phyloP scores from a whole-genome alignment of 179 eudicot species.

The Camellia oleifera region DNA sequence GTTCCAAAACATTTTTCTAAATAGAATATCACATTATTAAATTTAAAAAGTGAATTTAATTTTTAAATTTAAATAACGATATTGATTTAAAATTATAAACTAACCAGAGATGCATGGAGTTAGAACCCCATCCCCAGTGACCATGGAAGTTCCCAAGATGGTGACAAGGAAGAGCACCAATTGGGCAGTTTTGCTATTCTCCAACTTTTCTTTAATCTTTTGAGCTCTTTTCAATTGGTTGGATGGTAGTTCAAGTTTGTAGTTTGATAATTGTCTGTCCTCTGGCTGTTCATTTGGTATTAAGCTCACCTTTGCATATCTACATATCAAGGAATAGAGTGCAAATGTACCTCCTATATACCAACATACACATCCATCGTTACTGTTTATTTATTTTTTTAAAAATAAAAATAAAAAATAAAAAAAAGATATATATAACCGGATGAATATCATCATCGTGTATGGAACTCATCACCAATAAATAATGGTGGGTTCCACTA shows the following conservation, averaged over 20 bases:
- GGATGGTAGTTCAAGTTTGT: slow-evolving; percentile 27
- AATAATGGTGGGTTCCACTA: too few species aligned
- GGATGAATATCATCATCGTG: too few species aligned
- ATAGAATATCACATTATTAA: too few species aligned
- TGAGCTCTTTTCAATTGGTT: slow-evolving; percentile 33
- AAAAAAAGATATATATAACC: too few species aligned
- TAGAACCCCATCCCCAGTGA: slow-evolving; percentile 58
- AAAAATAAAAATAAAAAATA: too few species aligned
- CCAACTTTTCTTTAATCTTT: slow-evolving; percentile 33
- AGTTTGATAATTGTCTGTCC: slow-evolving; percentile 44
- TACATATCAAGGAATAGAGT: slow-evolving; percentile 50
- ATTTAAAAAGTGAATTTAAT: too few species aligned
- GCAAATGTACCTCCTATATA: slow-evolving; percentile 61
- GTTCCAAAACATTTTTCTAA: too few species aligned
- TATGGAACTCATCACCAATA: too few species aligned
- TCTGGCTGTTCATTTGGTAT: slow-evolving; percentile 54
- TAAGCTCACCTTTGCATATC: slow-evolving; percentile 49
- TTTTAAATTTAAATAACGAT: too few species aligned
- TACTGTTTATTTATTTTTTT: too few species aligned
- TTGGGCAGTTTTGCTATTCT: slow-evolving; percentile 30
- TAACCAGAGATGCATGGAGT: slow-evolving; percentile 57
- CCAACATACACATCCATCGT: too few species aligned
- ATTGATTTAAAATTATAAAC: too few species aligned
- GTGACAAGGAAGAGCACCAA: slow-evolving; percentile 38
- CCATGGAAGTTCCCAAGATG: slow-evolving; percentile 62